Conservation (phyloP, 139 green algal species). For the Chlamydomonas sp. region DNA sequence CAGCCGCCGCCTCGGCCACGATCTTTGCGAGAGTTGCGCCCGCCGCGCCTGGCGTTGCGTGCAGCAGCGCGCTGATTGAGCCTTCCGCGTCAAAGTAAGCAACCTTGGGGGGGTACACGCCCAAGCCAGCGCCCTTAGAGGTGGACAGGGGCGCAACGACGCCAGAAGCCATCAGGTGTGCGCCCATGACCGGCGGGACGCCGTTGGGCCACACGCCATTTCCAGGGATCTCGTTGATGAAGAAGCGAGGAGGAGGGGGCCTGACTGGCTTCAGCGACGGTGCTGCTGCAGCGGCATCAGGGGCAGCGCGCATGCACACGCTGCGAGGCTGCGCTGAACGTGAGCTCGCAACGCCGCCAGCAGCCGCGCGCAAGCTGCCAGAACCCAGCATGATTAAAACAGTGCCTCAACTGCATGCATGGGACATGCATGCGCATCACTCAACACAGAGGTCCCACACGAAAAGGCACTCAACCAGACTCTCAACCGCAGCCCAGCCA, state of each 20-base stretch:
- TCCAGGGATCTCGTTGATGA: constrained; percentile 58
- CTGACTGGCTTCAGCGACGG: too few relatives aligned
- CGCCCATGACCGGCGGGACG: constrained; percentile 82
- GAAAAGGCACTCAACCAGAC: too few relatives aligned
- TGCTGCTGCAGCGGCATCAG: too few relatives aligned
- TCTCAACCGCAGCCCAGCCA: neutral
- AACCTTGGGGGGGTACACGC: constrained; percentile 33
- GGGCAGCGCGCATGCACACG: too few relatives aligned
- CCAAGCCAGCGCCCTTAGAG: constrained; percentile 54
- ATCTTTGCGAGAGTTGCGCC: constrained; percentile 30
- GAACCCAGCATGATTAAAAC: too few relatives aligned
- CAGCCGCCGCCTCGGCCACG: constrained; percentile 41
- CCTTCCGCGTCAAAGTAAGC: constrained; percentile 4
- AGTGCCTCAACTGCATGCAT: too few relatives aligned
- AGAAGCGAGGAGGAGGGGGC: too few relatives aligned
- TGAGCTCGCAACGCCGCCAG: too few relatives aligned
- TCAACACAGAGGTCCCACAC: too few relatives aligned
- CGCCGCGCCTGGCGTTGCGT: constrained; percentile 2
- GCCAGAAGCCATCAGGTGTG: constrained; percentile 77
- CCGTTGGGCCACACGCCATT: constrained; percentile 56
- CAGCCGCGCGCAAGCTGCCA: too few relatives aligned
- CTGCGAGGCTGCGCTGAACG: too few relatives aligned
- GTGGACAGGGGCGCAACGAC: constrained; percentile 55
- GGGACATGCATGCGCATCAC: too few relatives aligned
- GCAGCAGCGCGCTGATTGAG: neutral